A percentile compares a stretch with the other conserved stretches of the same genome.
phyloP scores from a whole-genome alignment of 2,329 filamentous ascomycete species.

The Aspergillus neoniger region DNA sequence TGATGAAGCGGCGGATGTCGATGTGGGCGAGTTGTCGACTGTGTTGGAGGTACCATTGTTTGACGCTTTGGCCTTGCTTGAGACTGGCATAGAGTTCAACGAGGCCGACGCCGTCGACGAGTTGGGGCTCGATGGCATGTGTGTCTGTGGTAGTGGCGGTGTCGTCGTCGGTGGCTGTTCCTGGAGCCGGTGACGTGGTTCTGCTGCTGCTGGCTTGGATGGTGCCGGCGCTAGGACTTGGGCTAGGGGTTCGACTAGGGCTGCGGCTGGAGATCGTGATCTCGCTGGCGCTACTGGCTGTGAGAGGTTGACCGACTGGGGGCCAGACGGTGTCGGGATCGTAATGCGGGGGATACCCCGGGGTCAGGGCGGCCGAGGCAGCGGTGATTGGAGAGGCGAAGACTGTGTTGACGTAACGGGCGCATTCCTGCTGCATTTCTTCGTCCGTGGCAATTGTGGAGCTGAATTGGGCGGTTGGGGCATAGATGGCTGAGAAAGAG shows the following conservation, averaged over 20 bases:
- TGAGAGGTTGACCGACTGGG: slow-evolving; percentile 34
- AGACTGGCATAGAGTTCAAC: slow-evolving; percentile 85
- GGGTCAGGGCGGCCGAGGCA: slow-evolving; percentile 22
- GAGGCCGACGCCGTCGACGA: slow-evolving; percentile 55
- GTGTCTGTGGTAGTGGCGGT: slow-evolving; percentile 2
- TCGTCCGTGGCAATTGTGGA: slow-evolving; percentile 73
- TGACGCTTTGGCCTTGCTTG: slow-evolving; percentile 77
- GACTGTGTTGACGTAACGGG: slow-evolving; percentile 71
- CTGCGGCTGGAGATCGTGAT: slow-evolving; percentile 18
- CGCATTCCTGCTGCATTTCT: slow-evolving; percentile 83
- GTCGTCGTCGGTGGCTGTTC: slow-evolving; percentile 4
- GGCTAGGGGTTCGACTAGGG: slow-evolving; percentile 13
- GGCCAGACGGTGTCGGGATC: slow-evolving; percentile 48
- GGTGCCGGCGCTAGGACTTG: slow-evolving; percentile 15
- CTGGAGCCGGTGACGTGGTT: slow-evolving; percentile 15
- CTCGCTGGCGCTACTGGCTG: slow-evolving; percentile 16
- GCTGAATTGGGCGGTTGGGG: slow-evolving; percentile 74
- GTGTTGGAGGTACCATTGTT: slow-evolving; percentile 81
- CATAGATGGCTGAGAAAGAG: slow-evolving; percentile 90
- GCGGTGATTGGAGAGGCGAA: slow-evolving; percentile 35
- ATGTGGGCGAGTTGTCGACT: slow-evolving; percentile 71
- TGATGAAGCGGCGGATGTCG: slow-evolving; percentile 87
- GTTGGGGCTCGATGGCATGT: slow-evolving; percentile 15
- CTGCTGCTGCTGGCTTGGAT: slow-evolving; percentile 11
- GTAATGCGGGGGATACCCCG: slow-evolving; percentile 15